Conservation (phyloP, 2,329 filamentous ascomycete genomes). For the Mycosphaerella sp. region DNA sequence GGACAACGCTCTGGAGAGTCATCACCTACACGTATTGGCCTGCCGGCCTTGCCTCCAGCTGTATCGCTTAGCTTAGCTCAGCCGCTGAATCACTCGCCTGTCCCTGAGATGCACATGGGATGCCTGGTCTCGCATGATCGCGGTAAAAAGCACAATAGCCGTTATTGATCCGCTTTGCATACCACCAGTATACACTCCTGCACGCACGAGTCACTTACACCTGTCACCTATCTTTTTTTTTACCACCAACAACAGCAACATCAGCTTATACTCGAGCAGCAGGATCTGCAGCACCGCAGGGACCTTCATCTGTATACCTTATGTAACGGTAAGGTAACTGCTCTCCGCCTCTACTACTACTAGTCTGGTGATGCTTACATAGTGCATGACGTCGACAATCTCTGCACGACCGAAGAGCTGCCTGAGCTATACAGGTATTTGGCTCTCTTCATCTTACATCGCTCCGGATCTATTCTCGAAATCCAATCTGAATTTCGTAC, state of each 20-base stretch:
- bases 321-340: constrained; percentile 2
- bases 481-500: background rate
- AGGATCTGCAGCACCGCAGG: background rate
- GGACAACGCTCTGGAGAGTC: background rate
- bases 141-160: background rate
- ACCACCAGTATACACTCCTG: background rate
- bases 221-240: too few relatives aligned
- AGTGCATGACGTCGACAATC: constrained; percentile 6
- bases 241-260: too few relatives aligned
- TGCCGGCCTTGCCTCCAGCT: too few relatives aligned
- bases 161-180: background rate
- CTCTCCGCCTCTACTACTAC: background rate
- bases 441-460: background rate
- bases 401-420: constrained; percentile 7
- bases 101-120: background rate
- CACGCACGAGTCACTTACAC: too few relatives aligned
- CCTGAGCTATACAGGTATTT: background rate
- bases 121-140: background rate
- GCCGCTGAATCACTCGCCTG: background rate
- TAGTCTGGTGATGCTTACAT: background rate
- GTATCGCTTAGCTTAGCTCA: background rate
- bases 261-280: background rate
- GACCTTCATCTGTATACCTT: background rate
- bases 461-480: background rate
- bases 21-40: too few relatives aligned